Base-by-base conservation (phyloP, 345 rosid species). In the Triadica sebifera region DNA sequence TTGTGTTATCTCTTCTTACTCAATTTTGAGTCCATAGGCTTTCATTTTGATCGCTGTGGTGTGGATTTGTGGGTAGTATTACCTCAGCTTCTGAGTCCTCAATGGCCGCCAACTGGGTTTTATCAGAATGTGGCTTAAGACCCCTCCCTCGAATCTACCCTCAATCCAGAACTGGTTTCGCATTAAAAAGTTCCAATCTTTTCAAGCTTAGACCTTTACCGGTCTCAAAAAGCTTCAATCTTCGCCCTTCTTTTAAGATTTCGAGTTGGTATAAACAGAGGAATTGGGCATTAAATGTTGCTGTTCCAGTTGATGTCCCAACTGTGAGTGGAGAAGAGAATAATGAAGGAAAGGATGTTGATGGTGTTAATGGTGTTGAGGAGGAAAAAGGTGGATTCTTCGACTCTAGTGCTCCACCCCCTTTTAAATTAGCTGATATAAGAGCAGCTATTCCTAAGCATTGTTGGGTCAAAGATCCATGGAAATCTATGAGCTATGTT, bases 391-490 rank as follows among this genome's bases (percentile, higher is more conserved):
- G 67, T 16, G 81, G 59, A 17, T 81, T 72, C 61, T 88, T 89
- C 52, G 80, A 80, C 65, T 83, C 91, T 22, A 73, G 84, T 60
- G 84, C 89, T 0, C 71, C 78, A 11, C 66, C 70, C 10, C 25
- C 81, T 16, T 60, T 78, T 78, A 85, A 77, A 51, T 70, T 94
- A 57, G 85, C 93, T 39, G 96, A 92, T 60, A 85, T 94, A 55
- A 84, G 88, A 83, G 97, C 90, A 10, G 93, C 98, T 12, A 94
- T 94, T 75, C 98, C 97, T 10, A 88, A 89, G 73, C 98, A 91
- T 81, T 91, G 98, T 66, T 94, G 98, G 98, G 93, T 90, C 61
- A 94, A 87, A 85, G 65, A 90, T 78, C 89, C 98, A 45, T 88
- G 94, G 92, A 88, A 83, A 77, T 94, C 97, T 2, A 82, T 89